Conservation (phyloP, 164 flowering plant genomes). For the Houttuynia cordata region DNA sequence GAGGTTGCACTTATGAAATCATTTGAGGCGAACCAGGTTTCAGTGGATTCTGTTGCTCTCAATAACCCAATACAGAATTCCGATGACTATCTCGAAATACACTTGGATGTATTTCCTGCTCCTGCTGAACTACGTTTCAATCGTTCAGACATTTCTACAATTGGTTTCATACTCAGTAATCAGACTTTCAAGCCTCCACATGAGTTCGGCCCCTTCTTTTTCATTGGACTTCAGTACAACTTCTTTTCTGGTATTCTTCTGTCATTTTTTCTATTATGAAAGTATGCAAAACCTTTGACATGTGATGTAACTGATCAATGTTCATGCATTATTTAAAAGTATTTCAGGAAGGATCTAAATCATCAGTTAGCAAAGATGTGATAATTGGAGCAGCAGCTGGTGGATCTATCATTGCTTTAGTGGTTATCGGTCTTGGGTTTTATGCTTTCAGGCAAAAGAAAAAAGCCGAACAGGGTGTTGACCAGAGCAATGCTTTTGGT, state of each 20-base stretch:
- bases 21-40: slow-evolving; percentile 42
- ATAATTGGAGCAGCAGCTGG: slow-evolving; percentile 40
- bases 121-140: slow-evolving; percentile 66
- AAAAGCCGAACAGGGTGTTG: slow-evolving; percentile 59
- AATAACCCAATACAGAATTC: slow-evolving; percentile 50
- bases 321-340: not conserved
- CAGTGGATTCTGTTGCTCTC: slow-evolving; percentile 72
- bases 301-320: not conserved
- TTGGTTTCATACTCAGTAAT: slow-evolving; percentile 52
- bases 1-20: slow-evolving; percentile 36
- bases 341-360: slow-evolving; percentile 10
- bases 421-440: slow-evolving; percentile 32
- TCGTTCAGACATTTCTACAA: slow-evolving; percentile 40
- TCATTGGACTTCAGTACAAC: slow-evolving; percentile 34
- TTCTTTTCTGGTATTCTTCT: slow-evolving; percentile 32
- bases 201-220: slow-evolving; percentile 53
- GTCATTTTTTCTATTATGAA: not conserved
- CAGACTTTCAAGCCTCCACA: slow-evolving; percentile 60
- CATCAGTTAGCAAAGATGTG: slow-evolving; percentile 19
- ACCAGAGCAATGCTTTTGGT: slow-evolving; percentile 55
- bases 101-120: slow-evolving; percentile 60
- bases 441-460: slow-evolving; percentile 60
- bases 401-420: slow-evolving; percentile 28
- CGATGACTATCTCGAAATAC: slow-evolving; percentile 65
- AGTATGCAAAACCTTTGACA: not conserved